Evolutionary conservation across 2,329 filamentous ascomycete species (phyloP).

Genomic region (Sporothrix phasma): DNA sequence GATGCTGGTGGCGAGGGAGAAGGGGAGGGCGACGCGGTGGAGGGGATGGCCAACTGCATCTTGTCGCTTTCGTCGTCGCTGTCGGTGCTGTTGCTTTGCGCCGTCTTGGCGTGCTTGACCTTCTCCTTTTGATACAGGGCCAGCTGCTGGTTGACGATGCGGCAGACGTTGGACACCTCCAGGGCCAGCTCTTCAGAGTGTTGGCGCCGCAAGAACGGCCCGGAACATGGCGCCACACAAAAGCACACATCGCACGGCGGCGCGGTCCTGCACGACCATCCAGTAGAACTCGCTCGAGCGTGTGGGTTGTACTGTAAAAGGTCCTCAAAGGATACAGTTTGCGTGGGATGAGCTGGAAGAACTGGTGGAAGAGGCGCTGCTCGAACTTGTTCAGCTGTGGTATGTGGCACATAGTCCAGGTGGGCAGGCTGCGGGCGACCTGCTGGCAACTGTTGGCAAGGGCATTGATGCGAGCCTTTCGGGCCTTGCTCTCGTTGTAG

Average conservation of each 20-base stretch:
- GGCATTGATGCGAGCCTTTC: conserved; percentile 1
- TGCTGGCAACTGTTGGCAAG: conserved; percentile 9
- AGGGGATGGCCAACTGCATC: conserved; percentile 1
- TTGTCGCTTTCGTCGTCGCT: not conserved
- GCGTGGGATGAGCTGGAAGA: conserved; percentile 23
- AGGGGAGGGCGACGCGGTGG: not conserved
- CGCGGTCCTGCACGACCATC: conserved; percentile 22
- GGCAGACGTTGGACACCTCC: conserved; percentile 19
- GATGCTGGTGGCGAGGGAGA: not conserved
- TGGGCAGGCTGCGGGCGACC: conserved; percentile 15
- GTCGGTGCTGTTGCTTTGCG: not conserved
- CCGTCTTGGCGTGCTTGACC: not conserved
- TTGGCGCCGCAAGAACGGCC: conserved; percentile 18
- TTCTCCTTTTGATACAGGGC: not conserved
- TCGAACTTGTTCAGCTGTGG: conserved; percentile 21
- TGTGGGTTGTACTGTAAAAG: conserved; percentile 25
- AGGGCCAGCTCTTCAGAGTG: conserved; percentile 17
- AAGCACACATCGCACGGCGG: conserved; percentile 24
- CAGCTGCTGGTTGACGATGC: conserved; percentile 19
- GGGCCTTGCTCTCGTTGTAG: conserved; percentile 2
- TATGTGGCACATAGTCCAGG: conserved; percentile 16
- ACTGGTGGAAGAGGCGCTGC: conserved; percentile 24
- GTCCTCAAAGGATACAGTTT: conserved; percentile 27
- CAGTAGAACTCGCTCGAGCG: conserved; percentile 22
- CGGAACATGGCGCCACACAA: conserved; percentile 25